Evolutionary conservation across 140 eudicot genomes (phyloP).

Genomic region (Anethum foeniculum): DNA sequence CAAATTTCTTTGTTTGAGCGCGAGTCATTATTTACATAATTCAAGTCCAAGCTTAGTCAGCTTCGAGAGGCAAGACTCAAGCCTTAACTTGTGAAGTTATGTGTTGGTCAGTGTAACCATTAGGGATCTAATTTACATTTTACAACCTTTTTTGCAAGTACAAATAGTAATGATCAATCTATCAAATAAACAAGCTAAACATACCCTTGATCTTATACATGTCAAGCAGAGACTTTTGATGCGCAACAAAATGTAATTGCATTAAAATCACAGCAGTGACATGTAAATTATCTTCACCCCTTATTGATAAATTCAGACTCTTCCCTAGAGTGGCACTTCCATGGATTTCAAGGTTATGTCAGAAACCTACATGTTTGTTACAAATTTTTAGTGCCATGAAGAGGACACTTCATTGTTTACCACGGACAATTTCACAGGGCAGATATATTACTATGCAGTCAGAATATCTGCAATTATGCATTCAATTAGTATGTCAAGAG

Average conservation of each 20-base stretch:
- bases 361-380: background rate
- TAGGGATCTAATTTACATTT: background rate
- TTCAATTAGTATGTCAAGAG: conserved; percentile 92
- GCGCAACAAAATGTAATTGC: background rate
- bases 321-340: background rate
- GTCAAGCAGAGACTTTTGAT: background rate
- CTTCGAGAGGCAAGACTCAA: background rate
- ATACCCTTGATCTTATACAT: too few species aligned
- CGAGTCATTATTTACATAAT: too few species aligned
- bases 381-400: background rate
- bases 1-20: too few species aligned
- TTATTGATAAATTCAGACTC: background rate
- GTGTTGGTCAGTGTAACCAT: background rate
- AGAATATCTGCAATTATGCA: conserved; percentile 12
- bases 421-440: background rate
- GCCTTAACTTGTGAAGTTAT: background rate
- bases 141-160: background rate
- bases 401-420: background rate
- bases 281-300: background rate
- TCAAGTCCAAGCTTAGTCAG: background rate
- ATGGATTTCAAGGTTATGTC: background rate
- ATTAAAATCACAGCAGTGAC: background rate
- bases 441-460: conserved; percentile 1
- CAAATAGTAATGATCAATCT: background rate
- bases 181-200: background rate